Evolutionary conservation across 495 filamentous ascomycete species (phyloP), one percentile per base, ranked within the genome.

Genomic region (Neurospora sp.): DNA sequence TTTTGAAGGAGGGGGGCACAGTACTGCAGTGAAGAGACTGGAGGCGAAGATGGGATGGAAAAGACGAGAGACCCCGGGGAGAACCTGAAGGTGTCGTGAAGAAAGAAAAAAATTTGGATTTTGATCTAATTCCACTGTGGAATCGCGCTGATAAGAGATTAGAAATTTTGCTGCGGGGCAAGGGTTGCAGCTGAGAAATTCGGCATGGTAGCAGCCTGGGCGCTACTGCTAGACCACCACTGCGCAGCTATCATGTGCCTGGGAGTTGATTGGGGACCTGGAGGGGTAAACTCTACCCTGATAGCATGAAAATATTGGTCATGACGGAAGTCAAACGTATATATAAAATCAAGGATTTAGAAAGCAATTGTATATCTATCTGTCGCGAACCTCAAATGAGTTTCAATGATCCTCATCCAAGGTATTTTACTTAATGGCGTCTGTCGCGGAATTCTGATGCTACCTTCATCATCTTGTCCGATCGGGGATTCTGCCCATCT

Each of bases 101-200:
- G 69, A 72, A 62, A 46, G 44, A 69, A 66, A 73, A 78, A 77
- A 74, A 73, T 73, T 75, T 76, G 72, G 38, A 44, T 54, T 78
- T 79, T 77, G 73, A 62, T 40, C 31, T 76, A 80, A 75, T 78
- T 79, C 71, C 74, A 76, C 70, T 76, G 78, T 75, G 76, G 76
- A 75, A 75, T 66, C 54, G 31, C 73, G 37, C 12, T 70, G 78
- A 79, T 77, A 80, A 78, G 76, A 75, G 73, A 77, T 76, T 42
- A 59, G 75, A 23, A 44, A 69, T 74, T 42, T 23, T 38, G 69
- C 48, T 77, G 76, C 74, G 77, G 77, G 74, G 73, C 74, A 75
- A 41, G 42, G 46, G 12, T 62, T 31, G 54, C 23, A 35, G 23
- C 23, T 35, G 54, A 35, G 54, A 66, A 66, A 16, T 62, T 35